Evolutionary conservation across 495 filamentous ascomycete species (phyloP).

Genomic region (Aspergillus sparsus): DNA sequence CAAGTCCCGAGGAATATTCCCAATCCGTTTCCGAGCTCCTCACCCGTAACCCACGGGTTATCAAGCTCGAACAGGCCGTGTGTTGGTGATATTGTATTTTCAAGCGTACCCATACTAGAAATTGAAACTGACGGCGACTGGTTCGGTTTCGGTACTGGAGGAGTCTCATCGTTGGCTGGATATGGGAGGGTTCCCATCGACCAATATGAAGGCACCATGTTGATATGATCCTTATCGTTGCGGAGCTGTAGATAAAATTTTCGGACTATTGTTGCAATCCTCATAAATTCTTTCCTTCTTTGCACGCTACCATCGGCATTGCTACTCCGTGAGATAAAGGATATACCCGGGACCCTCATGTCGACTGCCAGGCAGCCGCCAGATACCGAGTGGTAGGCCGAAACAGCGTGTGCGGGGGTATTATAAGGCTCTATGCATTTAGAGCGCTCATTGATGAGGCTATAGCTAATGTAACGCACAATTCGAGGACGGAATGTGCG

Average conservation of each 20-base stretch:
- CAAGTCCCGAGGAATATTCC: conserved; percentile 43
- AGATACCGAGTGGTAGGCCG: conserved; percentile 34
- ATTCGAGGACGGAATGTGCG: conserved; percentile 7
- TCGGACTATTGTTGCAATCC: conserved; percentile 22
- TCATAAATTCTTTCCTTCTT: conserved; percentile 17
- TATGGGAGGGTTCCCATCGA: conserved; percentile 25
- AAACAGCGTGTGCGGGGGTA: conserved; percentile 22
- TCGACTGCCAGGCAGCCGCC: conserved; percentile 27
- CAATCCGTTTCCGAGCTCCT: conserved; percentile 39
- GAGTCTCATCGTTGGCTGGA: conserved; percentile 21
- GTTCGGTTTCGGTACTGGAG: conserved; percentile 32
- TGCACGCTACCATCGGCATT: not conserved
- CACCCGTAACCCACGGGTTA: conserved; percentile 45
- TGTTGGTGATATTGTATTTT: conserved; percentile 26
- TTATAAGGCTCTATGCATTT: conserved; percentile 27
- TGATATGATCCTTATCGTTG: conserved; percentile 28
- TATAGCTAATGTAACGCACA: conserved; percentile 31
- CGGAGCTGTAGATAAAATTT: conserved; percentile 31
- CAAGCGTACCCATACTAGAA: conserved; percentile 41
- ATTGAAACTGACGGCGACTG: conserved; percentile 36
- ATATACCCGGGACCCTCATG: conserved; percentile 21
- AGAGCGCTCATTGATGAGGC: conserved; percentile 28
- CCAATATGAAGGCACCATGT: conserved; percentile 33
- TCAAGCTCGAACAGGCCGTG: conserved; percentile 30
- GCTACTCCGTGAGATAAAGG: not conserved